Evolutionary conservation across 352 stramenopile genomes (phyloP), one percentile per base, ranked within the genome.

Genomic region (Phytophthora europaea): DNA sequence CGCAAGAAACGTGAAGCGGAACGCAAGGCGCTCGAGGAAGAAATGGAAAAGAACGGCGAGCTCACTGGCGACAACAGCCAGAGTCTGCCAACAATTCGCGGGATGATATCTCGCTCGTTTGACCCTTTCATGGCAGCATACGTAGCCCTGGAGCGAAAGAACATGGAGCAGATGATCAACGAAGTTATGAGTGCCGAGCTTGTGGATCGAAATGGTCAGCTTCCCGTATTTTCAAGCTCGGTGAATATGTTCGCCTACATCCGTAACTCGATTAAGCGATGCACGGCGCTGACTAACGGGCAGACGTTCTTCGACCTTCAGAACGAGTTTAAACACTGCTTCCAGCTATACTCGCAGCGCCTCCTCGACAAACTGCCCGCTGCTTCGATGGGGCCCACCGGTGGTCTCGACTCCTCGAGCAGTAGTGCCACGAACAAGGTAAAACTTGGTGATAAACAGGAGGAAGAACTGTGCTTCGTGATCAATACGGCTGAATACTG

Each of bases 401-500:
- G 61, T 15, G 48, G 62, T 31, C 50, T 77, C 28, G 76, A 79
- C 47, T 73, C 63, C n/a, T 79, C 63, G 1, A 72, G 28, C 22
- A 77, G 59, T 67, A 51, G 64, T 61, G 43, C 22, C 23, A 70
- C 31, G 8, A 75, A 52, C 60, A 86, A 84, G 33, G 72, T 92
- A 56, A 91, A 91, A 53, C 65, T 99, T 58, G 84, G 84, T 10
- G 79, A 91, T 38, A 98, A 97, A 59, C 95, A 98, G 63, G 96
- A 99, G 81, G 93, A 98, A 56, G 97, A 97, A 31, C 83, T 99
- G 33, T 99, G 97, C 73, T 98, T 99, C 72, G 95, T 99, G 6
- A 97, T 99, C 72, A 99, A 99, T 86, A 99, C 98, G 15, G 98
- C 97, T 20, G 98, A 99, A 78, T 99, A 99, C 78, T 99, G 97